Evolutionary conservation across 768 basidiomycete genomes (phyloP), one percentile per base, ranked within the genome.

Genomic region (Dacryopinax spathularia): DNA sequence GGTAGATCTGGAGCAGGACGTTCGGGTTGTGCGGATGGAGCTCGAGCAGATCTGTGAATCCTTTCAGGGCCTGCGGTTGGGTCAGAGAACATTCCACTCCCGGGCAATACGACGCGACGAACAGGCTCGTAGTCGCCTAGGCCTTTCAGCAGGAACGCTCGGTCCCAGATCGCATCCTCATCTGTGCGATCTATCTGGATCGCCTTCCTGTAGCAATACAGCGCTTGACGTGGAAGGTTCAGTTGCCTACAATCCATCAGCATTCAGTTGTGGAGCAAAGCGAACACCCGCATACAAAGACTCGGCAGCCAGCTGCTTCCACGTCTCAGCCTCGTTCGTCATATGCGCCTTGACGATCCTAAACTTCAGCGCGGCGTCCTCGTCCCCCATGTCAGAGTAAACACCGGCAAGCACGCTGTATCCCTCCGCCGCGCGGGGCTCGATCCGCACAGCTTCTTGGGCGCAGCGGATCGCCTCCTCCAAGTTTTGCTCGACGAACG

Each of bases 371-470:
- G 86, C 87, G 66, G 86, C 88, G 61, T 87, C 79, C 1, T 73
- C 71, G 64, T 94, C 82, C 5, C 81, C 78, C 71, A 83, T 74
- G 68, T 92, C 89, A 34, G 84, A 81, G 70, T 91, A 87, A 69
- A 89, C 90, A 66, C 87, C 83, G 1, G 89, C 91, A 5, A 97
- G 81, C 0, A 92, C 89, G 7, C 84, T 83, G 94, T 94, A 99
- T 1, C 92, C 89, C 1, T 83, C 75, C 0, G 81, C 78, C 1
- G 91, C 88, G 18, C 88, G 83, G 1, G 94, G 91, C 71, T 99
- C 95, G 63, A 93, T 90, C 9, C 91, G 84, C 62, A 99, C 91
- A 67, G 96, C 89, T 70, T 98, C 91, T 71, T 87, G 85, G 82
- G 93, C 89, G 27, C 86, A 80, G 20, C 84, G 81, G 34, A 91